These are phyloP conservation scores for Fusarium solani-melongenae DNA, from an alignment of 2,329 filamentous ascomycete species.

Conservation along the genomic window DNA sequence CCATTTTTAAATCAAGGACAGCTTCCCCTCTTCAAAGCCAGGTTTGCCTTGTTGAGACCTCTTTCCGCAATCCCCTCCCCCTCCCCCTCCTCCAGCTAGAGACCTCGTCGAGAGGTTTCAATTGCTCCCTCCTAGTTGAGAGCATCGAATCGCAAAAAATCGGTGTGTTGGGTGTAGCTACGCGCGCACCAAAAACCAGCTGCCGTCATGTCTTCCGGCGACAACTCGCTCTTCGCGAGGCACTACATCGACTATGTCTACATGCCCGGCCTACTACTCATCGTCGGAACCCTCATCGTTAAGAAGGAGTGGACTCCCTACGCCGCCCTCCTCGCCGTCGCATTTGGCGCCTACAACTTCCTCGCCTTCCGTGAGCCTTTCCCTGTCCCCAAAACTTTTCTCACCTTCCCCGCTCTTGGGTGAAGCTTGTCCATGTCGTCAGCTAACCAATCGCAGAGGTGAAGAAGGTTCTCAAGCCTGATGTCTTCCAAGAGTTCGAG, in stretches of 20 bases:
- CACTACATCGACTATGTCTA: slow-evolving; percentile 83
- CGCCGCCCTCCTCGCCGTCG: slow-evolving; percentile 73
- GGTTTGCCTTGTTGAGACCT: slow-evolving; percentile 12
- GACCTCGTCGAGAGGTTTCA: slow-evolving; percentile 7
- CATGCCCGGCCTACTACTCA: slow-evolving; percentile 81
- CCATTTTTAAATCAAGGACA: slow-evolving; percentile 23
- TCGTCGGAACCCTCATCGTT: slow-evolving; percentile 80
- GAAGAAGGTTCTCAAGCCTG: slow-evolving; percentile 87
- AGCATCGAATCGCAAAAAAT: not conserved
- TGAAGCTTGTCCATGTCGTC: slow-evolving; percentile 4
- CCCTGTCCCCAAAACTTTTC: not conserved
- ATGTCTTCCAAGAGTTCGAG: slow-evolving; percentile 89
- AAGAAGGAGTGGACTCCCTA: slow-evolving; percentile 82
- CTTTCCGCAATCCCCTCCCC: slow-evolving; percentile 11
- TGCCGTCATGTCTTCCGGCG: slow-evolving; percentile 36
- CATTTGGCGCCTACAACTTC: slow-evolving; percentile 78
- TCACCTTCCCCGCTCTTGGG: not conserved
- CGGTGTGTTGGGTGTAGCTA: slow-evolving; percentile 31
- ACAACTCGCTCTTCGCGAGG: slow-evolving; percentile 57
- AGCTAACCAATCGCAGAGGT: slow-evolving; percentile 64
- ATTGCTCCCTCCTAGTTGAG: slow-evolving; percentile 5
- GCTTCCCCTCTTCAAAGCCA: slow-evolving; percentile 29
- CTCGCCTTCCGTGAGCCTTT: slow-evolving; percentile 73
- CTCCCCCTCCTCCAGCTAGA: not conserved
- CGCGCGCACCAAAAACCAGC: slow-evolving; percentile 31